Evolutionary conservation across 345 rosid genomes (phyloP).

Genomic region (Brassica cretica): DNA sequence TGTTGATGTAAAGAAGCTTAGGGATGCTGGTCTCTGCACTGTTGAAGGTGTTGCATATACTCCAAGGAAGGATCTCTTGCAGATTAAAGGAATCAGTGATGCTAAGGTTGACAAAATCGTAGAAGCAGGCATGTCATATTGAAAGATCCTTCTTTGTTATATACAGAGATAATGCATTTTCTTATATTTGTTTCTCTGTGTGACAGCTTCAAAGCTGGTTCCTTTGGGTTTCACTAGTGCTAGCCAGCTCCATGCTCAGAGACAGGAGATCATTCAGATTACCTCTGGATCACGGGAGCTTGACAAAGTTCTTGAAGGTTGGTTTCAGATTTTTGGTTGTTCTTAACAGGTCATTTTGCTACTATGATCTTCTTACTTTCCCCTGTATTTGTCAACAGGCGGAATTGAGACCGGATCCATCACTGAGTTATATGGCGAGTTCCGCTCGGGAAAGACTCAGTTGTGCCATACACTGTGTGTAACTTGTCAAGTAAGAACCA

Average conservation of each 20-base stretch:
- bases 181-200: conserved; percentile 9
- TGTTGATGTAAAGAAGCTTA: conserved; percentile 85
- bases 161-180: background rate
- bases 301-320: conserved; percentile 94
- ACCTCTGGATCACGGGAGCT: conserved; percentile 95
- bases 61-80: conserved; percentile 95
- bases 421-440: conserved; percentile 95
- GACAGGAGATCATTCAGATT: conserved; percentile 95
- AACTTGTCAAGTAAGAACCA: conserved; percentile 79
- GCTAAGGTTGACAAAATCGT: conserved; percentile 94
- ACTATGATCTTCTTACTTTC: conserved; percentile 33
- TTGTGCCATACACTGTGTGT: conserved; percentile 96
- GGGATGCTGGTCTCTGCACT: conserved; percentile 91
- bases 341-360: background rate
- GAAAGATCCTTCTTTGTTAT: background rate
- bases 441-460: conserved; percentile 97
- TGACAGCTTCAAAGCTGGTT: conserved; percentile 85
- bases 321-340: background rate
- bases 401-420: conserved; percentile 99
- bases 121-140: conserved; percentile 74
- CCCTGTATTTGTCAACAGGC: conserved; percentile 43
- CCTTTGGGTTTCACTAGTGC: conserved; percentile 98
- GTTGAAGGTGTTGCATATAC: conserved; percentile 89
- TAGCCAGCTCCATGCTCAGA: conserved; percentile 81
- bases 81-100: conserved; percentile 94